Evolutionary conservation across 345 rosid species (phyloP), one percentile per base, ranked within the genome.

Genomic region (Salix arbutifolia): DNA sequence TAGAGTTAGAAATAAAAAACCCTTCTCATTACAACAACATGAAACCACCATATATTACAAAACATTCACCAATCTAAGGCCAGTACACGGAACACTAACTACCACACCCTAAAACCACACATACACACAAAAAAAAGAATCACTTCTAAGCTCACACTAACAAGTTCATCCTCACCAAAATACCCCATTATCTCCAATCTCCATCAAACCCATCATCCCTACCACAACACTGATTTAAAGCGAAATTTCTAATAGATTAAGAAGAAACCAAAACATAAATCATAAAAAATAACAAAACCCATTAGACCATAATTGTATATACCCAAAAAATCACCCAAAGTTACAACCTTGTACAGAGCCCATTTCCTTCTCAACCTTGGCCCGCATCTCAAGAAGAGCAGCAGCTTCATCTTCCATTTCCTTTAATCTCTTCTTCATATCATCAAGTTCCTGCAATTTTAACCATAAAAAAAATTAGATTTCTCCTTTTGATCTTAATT

Each of bases 361-460:
- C 80, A 77, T 77, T 28, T 71, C 80, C 56, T 65, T 77, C 61
- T 71, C 80, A 8, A 77, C 80, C 42, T 77, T 77, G 70, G 75
- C 75, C 66, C 65, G 75, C 80, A 77, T 77, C 38, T 77, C 80
- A 5, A 70, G 70, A 21, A 77, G 70, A 64, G 80, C 75, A 50
- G 80, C 75, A 44, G 75, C 80, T 77, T 77, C 75, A 23, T 77
- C 80, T 9, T 77, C 80, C 80, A 77, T 77, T 64, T 77, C 80
- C 65, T 77, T 70, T 40, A 77, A 35, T 18, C 80, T 46, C 52
- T 62, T 62, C 66, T 23, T 23, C 33, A 62, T 23, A 62, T 62
- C 31, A 62, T 28, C 66, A 62, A 62, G 33, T 62, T 62, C 33
- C 66, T 23, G 4, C 28, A 25, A 28, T 28, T 62, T 8, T 8